A percentile compares a stretch with the other conserved stretches of the same genome.
Evolutionary conservation across 441 rosid genomes (phyloP).

Genomic region (Cnidoscolus chayamansa): DNA sequence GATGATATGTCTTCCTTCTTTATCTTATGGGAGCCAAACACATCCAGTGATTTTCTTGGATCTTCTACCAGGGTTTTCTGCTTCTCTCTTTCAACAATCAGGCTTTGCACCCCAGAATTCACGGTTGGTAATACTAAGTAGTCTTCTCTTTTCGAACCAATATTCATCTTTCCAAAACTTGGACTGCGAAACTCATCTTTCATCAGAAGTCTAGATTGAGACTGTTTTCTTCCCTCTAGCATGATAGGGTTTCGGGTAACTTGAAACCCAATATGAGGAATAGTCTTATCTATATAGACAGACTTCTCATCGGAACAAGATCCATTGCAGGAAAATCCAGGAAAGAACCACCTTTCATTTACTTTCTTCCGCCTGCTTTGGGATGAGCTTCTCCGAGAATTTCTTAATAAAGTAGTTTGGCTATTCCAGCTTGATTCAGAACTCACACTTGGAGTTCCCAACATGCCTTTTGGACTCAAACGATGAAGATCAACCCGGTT

Average conservation of each 20-base stretch:
- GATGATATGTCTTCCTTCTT: constrained; percentile 47
- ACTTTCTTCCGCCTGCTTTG: constrained; percentile 37
- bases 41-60: constrained; percentile 43
- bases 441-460: constrained; percentile 55
- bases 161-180: constrained; percentile 22
- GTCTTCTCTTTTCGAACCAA: constrained; percentile 34
- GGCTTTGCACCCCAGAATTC: constrained; percentile 26
- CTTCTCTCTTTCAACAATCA: constrained; percentile 18
- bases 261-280: constrained; percentile 22
- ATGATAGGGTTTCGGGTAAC: constrained; percentile 24
- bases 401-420: constrained; percentile 46
- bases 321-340: constrained; percentile 58
- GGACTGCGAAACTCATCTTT: constrained; percentile 29
- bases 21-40: constrained; percentile 39
- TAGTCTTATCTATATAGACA: constrained; percentile 30
- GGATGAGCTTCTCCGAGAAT: constrained; percentile 26
- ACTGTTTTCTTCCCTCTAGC: constrained; percentile 42
- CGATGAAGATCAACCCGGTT: constrained; percentile 33
- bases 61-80: constrained; percentile 30
- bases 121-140: constrained; percentile 28
- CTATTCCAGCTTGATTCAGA: constrained; percentile 70
- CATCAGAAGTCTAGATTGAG: constrained; percentile 24
- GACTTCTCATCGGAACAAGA: constrained; percentile 65
- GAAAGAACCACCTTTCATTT: constrained; percentile 47
- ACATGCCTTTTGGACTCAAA: constrained; percentile 38